Base-by-base conservation (phyloP, 2,329 filamentous ascomycete genomes). In the Fusarium marasasianum region DNA sequence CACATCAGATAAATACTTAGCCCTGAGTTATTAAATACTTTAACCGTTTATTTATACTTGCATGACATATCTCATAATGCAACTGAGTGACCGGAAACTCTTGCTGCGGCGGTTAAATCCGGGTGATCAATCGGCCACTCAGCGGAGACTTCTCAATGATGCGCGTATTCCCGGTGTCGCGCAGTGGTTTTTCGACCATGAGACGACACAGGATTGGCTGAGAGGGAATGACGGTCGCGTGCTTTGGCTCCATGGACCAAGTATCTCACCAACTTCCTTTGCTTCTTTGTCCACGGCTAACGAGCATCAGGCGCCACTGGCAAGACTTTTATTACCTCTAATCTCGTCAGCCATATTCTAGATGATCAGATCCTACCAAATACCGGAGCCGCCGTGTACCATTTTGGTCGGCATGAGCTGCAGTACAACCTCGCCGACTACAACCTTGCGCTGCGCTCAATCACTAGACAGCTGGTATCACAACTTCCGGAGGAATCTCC, bases 241-340 rank as follows among this genome's bases (percentile, higher is more conserved):
- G 8, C 26, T 71, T 29, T 71, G 69, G 68, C 31, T 68, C 5
- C 13, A 50, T 31, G 69, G 69, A 17, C 62, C 26, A 20, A 47
- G 63, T 71, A 14, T 37, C 1, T 40, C 37, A 11, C 14, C 9
- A 1, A 10, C 29, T 2, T 6, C 3, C 1, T 18, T 33, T 6
- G 1, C 26, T 18, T 4, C 11, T 11, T 4, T 4, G 0, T 6
- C 0, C 9, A 3, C 6, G 4, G 4, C 66, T 71, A 17, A 71
- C 8, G 12, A 1, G 0, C 1, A 17, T 4, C 8, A 71, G 68
- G 45, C 18, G 55, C 62, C 3, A 63, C 37, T 3, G 69, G 69
- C 7, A 72, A 71, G 12, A 72, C 51, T 5, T 63, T 71, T 5
- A 18, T 63, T 13, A 71, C 55, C 18, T 63, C 69, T 1, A 35